A percentile compares a stretch with the other conserved stretches of the same genome.
Evolutionary conservation across 164 flowering plant species (phyloP).

Genomic region (Vitis labrusca): DNA sequence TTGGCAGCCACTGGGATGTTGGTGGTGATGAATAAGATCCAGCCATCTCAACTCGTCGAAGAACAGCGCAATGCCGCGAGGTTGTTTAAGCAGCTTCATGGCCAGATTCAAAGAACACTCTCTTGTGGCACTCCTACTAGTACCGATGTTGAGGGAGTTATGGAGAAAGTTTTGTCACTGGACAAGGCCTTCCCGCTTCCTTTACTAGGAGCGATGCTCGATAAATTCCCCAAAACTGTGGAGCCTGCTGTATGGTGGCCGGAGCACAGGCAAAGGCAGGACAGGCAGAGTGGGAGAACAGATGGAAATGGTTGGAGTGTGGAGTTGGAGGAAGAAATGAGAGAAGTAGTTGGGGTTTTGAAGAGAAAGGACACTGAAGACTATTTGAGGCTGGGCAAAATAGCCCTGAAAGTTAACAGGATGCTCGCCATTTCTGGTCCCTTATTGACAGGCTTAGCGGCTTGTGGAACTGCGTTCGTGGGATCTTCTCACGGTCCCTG

Average conservation of each 20-base stretch:
- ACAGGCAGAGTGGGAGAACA: background rate
- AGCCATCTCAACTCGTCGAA: slow-evolving; percentile 74
- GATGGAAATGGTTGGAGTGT: slow-evolving; percentile 40
- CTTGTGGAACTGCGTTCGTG: too few species aligned
- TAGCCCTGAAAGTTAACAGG: too few species aligned
- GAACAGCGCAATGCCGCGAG: slow-evolving; percentile 66
- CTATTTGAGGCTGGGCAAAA: too few species aligned
- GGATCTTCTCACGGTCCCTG: too few species aligned
- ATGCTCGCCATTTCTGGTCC: too few species aligned
- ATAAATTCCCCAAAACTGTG: slow-evolving; percentile 46
- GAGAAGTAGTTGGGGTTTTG: too few species aligned
- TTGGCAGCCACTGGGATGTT: slow-evolving; percentile 57
- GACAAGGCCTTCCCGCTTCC: slow-evolving; percentile 62
- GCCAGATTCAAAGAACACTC: slow-evolving; percentile 32
- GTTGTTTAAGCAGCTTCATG: slow-evolving; percentile 48
- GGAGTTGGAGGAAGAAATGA: slow-evolving; percentile 25
- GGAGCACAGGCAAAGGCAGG: background rate
- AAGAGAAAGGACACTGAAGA: too few species aligned
- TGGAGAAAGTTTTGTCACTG: slow-evolving; percentile 42
- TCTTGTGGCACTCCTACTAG: slow-evolving; percentile 21
- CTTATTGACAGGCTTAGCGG: too few species aligned
- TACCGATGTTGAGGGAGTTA: slow-evolving; percentile 37
- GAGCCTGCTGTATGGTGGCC: slow-evolving; percentile 57
- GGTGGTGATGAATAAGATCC: slow-evolving; percentile 59
- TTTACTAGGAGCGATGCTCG: slow-evolving; percentile 46